Evolutionary conservation across 257 asterid genomes (phyloP), one percentile per base, ranked within the genome.

Genomic region (Phtheirospermum japonicum): DNA sequence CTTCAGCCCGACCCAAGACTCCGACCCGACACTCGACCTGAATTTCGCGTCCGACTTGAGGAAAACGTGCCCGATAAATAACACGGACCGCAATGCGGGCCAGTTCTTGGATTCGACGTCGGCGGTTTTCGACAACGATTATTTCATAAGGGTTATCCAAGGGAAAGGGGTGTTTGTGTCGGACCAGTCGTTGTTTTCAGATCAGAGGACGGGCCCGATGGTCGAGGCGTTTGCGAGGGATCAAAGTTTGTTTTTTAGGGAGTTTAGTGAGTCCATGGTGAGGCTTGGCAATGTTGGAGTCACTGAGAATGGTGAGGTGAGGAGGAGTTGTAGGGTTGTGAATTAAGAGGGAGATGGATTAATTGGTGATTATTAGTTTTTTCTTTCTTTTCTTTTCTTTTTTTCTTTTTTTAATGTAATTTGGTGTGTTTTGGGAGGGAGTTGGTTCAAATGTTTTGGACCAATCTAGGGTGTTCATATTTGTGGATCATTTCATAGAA

Each of bases 221-320:
- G 91, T 83, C 6, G 81, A 83, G 33, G 75, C 85, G 12, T 85
- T 74, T 37, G 90, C 86, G 7, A 78, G 77, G 61, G 84, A 83
- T 64, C 78, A 77, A 71, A 17, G 58, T 43, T 30, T 59, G 67
- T 83, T 88, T 71, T 83, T 87, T 61, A 23, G 17, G 13, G 90
- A 79, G 54, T 87, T 87, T 59, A 89, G 71, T 0, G 76, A 60
- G 31, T 74, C 94, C 14, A 88, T 83, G 94, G 70, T 79, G 36
- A 78, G 48, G 59, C 87, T 88, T 69, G 94, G 96, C 65, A 77
- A 57, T 64, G 85, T 85, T 14, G 96, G 86, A 20, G 85, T 81
- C 23, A 20, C 53, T 37, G 86, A 75, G 75, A 37, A 63, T 20
- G 94, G 85, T 28, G 82, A 77, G 64, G 96, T 85, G 20, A 83